These are phyloP conservation scores for Camelina laxa DNA, from an alignment of 345 rosid species.

Conservation along the genomic window DNA sequence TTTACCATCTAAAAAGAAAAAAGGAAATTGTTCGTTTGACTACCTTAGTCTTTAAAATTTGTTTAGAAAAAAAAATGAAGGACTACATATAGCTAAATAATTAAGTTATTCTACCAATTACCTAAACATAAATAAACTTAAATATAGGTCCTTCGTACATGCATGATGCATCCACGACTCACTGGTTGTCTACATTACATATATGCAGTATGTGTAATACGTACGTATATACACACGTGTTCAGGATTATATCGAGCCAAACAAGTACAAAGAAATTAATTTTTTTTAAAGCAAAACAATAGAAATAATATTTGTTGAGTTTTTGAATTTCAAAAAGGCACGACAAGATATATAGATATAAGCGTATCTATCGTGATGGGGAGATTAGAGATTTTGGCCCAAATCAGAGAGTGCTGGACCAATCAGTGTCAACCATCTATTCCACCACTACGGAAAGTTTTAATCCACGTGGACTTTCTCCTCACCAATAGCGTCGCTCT, in stretches of 20 bases:
- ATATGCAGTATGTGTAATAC: conserved; percentile 4
- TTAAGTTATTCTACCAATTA: background rate
- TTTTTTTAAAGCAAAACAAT: conserved; percentile 1
- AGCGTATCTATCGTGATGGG: conserved; percentile 38
- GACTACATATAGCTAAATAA: background rate
- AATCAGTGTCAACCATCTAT: conserved; percentile 38
- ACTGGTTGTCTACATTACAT: background rate
- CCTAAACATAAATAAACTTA: background rate
- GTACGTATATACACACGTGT: conserved; percentile 27
- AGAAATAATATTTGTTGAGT: conserved; percentile 1
- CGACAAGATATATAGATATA: conserved; percentile 33
- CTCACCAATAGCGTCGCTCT: conserved; percentile 35
- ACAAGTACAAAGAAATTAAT: conserved; percentile 5
- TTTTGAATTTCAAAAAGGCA: conserved; percentile 32
- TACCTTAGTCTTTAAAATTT: background rate
- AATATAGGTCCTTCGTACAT: background rate
- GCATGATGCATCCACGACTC: background rate
- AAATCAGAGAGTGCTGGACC: conserved; percentile 38
- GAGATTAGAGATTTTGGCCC: conserved; percentile 36
- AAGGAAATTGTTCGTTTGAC: background rate
- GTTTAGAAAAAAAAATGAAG: background rate
- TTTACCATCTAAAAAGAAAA: too few species aligned
- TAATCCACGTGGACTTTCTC: conserved; percentile 28
- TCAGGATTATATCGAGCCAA: conserved; percentile 32
- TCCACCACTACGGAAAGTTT: conserved; percentile 37